Evolutionary conservation across 2,329 filamentous ascomycete genomes (phyloP), one percentile per base, ranked within the genome.

Genomic region (Cladosporium cucumerinum): DNA sequence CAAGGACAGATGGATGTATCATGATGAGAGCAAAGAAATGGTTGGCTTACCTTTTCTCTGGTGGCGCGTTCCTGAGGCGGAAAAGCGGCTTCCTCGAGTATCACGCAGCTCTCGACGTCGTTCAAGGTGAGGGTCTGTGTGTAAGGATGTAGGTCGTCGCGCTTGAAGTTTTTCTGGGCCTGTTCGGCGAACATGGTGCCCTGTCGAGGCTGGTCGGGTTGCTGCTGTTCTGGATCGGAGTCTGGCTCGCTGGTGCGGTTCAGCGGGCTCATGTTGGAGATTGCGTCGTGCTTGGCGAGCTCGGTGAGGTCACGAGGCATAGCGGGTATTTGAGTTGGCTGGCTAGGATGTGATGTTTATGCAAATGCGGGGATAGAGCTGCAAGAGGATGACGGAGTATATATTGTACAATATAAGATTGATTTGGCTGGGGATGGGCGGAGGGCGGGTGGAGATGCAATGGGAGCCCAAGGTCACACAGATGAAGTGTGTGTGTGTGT

Each of bases 111-210:
- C 34, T 89, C 86, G 57, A 89, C 75, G 71, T 92, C 88, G 28
- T 84, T 85, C 57, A 85, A 77, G 48, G 86, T 91, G 59, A 97
- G 83, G 30, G 90, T 85, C 61, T 91, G 87, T n/a, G 90, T 85
- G 72, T 90, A 89, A 28, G 92, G 87, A 72, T 91, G 85, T 72
- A 92, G 85, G 59, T 89, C 87, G 66, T 82, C 79, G 65, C 82
- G 74, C 69, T 70, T 72, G 21, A 23, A 34, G 51, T 32, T 65
- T 32, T 18, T 48, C 61, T 62, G 43, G 46, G 65, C 59, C 18
- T 48, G 59, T 25, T 26, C 43, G 59, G 30, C 51, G 59, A 62
- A 62, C 59, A 62, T 62, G 48, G 12, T 62, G 28, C 34, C 34
- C n/a, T 57, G 30, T 23, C 14, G 18, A 16, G 54, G 54, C 18